Evolutionary conservation across 352 stramenopile genomes (phyloP), one percentile per base, ranked within the genome.

Genomic region (Globisporangium acanthophoron): DNA sequence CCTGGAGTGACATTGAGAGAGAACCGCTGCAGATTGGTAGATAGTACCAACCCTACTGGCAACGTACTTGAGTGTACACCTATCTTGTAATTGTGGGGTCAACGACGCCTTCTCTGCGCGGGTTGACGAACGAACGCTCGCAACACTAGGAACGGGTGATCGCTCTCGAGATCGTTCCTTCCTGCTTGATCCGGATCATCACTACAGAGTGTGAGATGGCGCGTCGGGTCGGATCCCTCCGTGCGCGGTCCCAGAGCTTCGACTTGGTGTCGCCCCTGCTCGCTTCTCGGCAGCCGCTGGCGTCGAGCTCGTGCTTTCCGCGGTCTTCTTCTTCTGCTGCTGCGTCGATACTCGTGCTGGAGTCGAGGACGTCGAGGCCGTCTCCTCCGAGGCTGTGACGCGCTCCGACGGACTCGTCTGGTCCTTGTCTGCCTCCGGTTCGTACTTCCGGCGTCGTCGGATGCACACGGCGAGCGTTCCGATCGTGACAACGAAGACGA

Each of bases 381-480:
- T 13, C 44, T 49, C n/a, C 7, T 49, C 40, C 16, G 18, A 24
- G 20, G 9, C 24, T 20, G n/a, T 11, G n/a, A 15, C 20, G n/a
- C 44, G 44, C 44, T 27, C 44, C 11, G 44, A 49, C 44, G 44
- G 44, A 16, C 44, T 49, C 20, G 44, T 13, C n/a, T 27, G n/a
- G 8, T 49, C 44, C 44, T 49, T 49, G 44, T 31, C 6, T 29
- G 44, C 20, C 6, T 24, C 21, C 20, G 44, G n/a, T 7, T 49
- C 44, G 44, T 49, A 49, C 44, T 49, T 27, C n/a, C 44, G 21
- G 7, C 44, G 44, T 6, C 20, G 9, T 27, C 44, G 44, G 20
- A 12, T 31, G 44, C 44, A 49, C 44, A 49, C 44, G 44, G 33
- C 44, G 20, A 49, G 44, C 44, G 44, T 49, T 13, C 44, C 44